Conservation (phyloP, 73 alveolate genomes). For the Uronychia binucleata region DNA sequence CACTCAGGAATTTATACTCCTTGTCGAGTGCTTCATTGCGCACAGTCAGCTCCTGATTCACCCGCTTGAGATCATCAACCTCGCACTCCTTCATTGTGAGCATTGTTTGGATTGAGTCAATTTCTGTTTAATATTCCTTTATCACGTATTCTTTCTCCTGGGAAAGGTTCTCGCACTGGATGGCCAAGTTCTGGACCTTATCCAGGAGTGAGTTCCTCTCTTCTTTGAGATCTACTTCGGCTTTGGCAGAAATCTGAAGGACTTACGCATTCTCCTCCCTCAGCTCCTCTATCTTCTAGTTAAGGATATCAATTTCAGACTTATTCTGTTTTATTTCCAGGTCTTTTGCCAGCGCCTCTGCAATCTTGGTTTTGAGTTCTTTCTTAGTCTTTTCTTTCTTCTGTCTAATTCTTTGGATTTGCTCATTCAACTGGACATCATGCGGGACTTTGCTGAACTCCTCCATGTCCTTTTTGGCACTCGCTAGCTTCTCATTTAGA, state of each 20-base stretch:
- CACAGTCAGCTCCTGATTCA: background rate
- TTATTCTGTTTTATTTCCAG: background rate
- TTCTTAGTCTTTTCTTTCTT: background rate
- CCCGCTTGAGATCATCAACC: background rate
- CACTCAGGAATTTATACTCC: background rate
- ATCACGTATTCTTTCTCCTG: background rate
- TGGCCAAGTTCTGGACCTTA: background rate
- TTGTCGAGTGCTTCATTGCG: background rate
- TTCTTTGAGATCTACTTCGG: background rate
- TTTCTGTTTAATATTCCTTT: background rate
- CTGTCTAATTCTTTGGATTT: background rate
- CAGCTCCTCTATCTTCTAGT: background rate
- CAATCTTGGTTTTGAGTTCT: background rate
- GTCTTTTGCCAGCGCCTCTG: background rate
- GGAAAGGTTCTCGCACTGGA: background rate
- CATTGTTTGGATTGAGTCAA: background rate
- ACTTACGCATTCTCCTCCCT: background rate
- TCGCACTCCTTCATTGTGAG: background rate
- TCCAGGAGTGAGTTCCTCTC: background rate
- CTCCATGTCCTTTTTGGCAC: background rate
- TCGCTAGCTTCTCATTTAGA: background rate
- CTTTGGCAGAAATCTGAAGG: background rate
- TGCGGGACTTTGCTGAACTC: background rate
- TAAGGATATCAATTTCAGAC: background rate
- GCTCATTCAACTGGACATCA: background rate